These are phyloP conservation scores for Pseudogymnoascus sp. DNA, from an alignment of 2,329 filamentous ascomycete genomes.

Conservation along the genomic window DNA sequence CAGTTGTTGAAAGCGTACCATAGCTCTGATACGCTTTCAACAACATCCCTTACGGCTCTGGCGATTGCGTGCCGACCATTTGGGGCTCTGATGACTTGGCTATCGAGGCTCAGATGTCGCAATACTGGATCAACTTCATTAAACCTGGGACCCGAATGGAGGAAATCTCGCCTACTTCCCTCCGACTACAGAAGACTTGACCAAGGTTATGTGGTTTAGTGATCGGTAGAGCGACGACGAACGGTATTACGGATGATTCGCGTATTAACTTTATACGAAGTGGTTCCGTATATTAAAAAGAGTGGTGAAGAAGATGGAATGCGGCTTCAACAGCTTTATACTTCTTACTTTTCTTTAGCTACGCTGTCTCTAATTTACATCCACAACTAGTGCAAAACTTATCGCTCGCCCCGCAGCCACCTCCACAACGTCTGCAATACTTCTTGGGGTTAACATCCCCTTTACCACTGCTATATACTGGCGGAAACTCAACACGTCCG, in stretches of 20 bases:
- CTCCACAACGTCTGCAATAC: no score
- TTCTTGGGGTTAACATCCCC: no score
- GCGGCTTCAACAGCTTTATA: no score
- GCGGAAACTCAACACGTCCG: no score
- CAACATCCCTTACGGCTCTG: constrained; percentile 22
- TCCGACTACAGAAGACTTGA: constrained; percentile 12
- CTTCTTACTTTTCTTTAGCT: no score
- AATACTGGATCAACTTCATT: constrained; percentile 70
- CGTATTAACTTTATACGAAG: not conserved
- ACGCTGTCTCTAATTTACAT: no score
- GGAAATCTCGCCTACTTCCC: constrained; percentile 19
- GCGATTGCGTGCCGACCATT: constrained; percentile 19
- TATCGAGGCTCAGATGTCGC: constrained; percentile 41
- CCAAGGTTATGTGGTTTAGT: constrained; percentile 18
- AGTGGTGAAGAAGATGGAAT: not conserved
- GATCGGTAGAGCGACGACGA: constrained; percentile 15
- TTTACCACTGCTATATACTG: no score
- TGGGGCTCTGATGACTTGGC: constrained; percentile 27
- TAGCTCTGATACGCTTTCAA: constrained; percentile 26
- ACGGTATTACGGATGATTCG: not conserved
- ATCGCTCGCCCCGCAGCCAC: no score
- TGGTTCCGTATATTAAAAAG: not conserved
- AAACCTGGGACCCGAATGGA: constrained; percentile 55
- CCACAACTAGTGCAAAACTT: no score
- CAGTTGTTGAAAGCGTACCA: not conserved